These are phyloP conservation scores for Irpex sp. DNA, from an alignment of 1,284 basidiomycete genomes.

Conservation along the genomic window DNA sequence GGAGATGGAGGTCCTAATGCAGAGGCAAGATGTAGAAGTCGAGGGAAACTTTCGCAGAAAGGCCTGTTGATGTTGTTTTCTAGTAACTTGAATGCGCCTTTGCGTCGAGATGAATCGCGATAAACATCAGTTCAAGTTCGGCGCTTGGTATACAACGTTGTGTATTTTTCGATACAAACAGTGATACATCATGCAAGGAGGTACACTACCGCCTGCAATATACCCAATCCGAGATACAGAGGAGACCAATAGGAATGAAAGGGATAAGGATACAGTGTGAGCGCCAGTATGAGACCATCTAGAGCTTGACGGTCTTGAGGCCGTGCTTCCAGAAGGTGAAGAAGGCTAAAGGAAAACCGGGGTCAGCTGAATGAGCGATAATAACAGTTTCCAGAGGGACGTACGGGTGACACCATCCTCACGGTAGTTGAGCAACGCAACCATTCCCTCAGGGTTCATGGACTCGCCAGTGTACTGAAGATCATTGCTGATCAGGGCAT, in stretches of 20 bases:
- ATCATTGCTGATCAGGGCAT: neutral
- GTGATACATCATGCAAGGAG: neutral
- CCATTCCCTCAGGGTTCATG: constrained; percentile 89
- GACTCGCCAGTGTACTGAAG: constrained; percentile 79
- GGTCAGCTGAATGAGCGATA: neutral
- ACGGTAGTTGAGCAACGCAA: constrained; percentile 84
- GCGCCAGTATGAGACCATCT: constrained; percentile 9
- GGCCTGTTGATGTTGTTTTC: no score
- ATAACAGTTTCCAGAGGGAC: constrained; percentile 26
- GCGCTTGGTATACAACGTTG: neutral
- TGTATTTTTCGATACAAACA: neutral
- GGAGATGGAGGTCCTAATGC: no score
- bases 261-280: constrained; percentile 6
- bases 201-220: constrained; percentile 2
- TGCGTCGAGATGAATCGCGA: no score
- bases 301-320: constrained; percentile 73
- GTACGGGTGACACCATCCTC: constrained; percentile 76
- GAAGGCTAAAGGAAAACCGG: constrained; percentile 57
- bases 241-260: neutral
- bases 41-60: no score
- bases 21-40: no score
- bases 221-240: neutral
- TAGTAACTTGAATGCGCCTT: no score
- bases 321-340: constrained; percentile 95
- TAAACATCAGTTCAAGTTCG: no score